Evolutionary conservation across 306 rosid species (phyloP).

Genomic region (Citrullus colocynthis): DNA sequence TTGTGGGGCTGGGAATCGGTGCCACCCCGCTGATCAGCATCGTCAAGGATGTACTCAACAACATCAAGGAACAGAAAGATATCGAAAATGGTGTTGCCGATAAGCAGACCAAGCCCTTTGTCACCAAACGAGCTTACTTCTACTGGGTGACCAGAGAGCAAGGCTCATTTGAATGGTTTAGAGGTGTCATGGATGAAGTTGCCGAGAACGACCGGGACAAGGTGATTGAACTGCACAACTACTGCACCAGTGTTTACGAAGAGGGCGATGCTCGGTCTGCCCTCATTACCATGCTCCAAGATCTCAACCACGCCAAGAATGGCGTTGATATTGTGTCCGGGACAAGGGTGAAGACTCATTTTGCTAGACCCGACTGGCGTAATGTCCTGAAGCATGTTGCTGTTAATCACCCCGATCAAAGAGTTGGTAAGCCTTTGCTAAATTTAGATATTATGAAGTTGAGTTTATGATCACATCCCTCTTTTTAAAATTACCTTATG

Average conservation of each 20-base stretch:
- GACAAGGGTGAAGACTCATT: constrained; percentile 67
- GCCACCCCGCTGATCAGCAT: constrained; percentile 85
- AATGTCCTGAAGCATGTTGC: constrained; percentile 53
- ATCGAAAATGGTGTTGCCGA: constrained; percentile 33
- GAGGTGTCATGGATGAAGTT: constrained; percentile 78
- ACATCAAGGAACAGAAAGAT: constrained; percentile 52
- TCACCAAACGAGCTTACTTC: constrained; percentile 65
- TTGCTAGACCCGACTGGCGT: constrained; percentile 84
- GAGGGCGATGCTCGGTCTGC: constrained; percentile 91
- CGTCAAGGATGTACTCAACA: constrained; percentile 66
- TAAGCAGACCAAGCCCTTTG: constrained; percentile 37
- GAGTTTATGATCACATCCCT: too few species aligned
- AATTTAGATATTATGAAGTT: neutral
- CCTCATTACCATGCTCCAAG: constrained; percentile 77
- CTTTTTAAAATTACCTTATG: too few species aligned
- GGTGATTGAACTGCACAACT: constrained; percentile 64
- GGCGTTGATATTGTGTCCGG: constrained; percentile 78
- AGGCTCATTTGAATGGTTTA: constrained; percentile 86
- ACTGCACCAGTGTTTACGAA: constrained; percentile 81
- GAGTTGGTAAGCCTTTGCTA: constrained; percentile 46
- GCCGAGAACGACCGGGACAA: constrained; percentile 53
- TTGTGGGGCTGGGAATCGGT: constrained; percentile 77
- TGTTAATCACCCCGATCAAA: constrained; percentile 43
- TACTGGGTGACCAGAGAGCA: constrained; percentile 94
- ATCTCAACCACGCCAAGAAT: constrained; percentile 63